Evolutionary conservation across 371 early-diverging fungal genomes (phyloP).

Genomic region (Syncephalastrum contaminatum): DNA sequence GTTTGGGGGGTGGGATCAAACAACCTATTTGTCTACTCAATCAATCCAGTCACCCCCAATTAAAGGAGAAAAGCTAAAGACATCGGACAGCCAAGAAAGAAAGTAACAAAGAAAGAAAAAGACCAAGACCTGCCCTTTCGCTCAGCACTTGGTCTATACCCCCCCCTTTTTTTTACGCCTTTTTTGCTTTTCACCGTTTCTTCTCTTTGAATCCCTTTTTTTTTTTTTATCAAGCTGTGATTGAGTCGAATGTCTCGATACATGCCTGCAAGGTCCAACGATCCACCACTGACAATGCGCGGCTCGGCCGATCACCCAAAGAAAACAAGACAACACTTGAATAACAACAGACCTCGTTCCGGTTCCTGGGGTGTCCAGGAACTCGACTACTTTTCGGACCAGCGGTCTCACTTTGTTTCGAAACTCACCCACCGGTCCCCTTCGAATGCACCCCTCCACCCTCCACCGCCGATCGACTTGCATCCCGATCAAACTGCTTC

Average conservation of each 20-base stretch:
- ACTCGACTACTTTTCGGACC: slow-evolving; percentile 5
- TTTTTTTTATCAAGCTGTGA: neutral
- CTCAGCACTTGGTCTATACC: neutral
- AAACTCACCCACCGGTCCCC: neutral
- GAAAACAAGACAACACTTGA: slow-evolving; percentile 1
- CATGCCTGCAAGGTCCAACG: neutral
- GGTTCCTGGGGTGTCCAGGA: slow-evolving; percentile 11
- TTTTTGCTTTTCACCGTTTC: neutral
- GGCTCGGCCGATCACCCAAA: slow-evolving; percentile 1
- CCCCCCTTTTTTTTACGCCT: slow-evolving; percentile 4
- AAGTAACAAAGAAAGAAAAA: neutral
- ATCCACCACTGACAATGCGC: slow-evolving; percentile 1
- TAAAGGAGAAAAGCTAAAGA: no score
- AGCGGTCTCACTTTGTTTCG: neutral
- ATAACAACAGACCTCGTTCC: slow-evolving; percentile 12
- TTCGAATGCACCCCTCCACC: slow-evolving; percentile 1
- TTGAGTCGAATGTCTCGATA: neutral
- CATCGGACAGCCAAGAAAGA: no score
- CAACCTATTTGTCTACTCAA: neutral
- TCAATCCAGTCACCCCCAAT: no score
- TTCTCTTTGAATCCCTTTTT: neutral
- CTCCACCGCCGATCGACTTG: slow-evolving; percentile 11
- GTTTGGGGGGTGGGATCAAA: no score
- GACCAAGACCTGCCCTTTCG: neutral
- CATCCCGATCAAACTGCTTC: slow-evolving; percentile 11